Base-by-base conservation (phyloP, 805 yeast species). In the Millerozyma acaciae region DNA sequence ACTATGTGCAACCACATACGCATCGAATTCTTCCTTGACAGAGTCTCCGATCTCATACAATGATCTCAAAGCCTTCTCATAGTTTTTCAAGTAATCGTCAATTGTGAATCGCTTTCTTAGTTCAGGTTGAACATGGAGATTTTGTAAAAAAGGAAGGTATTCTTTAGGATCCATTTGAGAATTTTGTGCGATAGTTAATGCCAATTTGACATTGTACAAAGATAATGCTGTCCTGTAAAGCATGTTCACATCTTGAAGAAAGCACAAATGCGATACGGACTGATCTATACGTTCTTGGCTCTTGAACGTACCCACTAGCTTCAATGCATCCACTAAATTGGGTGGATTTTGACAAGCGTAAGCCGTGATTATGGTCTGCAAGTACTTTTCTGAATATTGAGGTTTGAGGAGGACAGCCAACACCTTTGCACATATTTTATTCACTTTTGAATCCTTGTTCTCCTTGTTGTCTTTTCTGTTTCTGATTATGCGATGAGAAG, bases 161-260 rank as follows among this genome's bases (percentile, higher is more conserved):
- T 93, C 99, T 50, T 89, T 87, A 16, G 99, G 99, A 62, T 93
- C 99, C 70, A 83, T 89, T 58, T 90, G 97, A 0, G 97, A 88
- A 51, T 88, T 93, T 55, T 94, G 97, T 0, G 98, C 98, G 38
- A 93, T 80, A 8, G 74, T 70, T 37, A 93, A 69, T 0, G 97
- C 76, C 48, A 90, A 65, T 36, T 80, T 79, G 26, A 93, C 79
- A 53, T 93, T 83, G 50, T 93, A 93, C 14, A 84, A 63, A 2
- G 94, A 83, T 37, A 93, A 70, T 0, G 97, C 84, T 13, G 80
- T 78, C 30, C 79, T 72, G 59, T 90, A 93, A 14, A 93, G 69
- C 39, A 75, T 65, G 51, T 87, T 87, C 22, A 88, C 94, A 58
- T 90, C 99, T 50, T 84, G 87, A 37, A 93, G 63, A 69, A 90